Evolutionary conservation across 2,329 filamentous ascomycete species (phyloP), one percentile per base, ranked within the genome.

Genomic region (Botrytis hyacinthi): DNA sequence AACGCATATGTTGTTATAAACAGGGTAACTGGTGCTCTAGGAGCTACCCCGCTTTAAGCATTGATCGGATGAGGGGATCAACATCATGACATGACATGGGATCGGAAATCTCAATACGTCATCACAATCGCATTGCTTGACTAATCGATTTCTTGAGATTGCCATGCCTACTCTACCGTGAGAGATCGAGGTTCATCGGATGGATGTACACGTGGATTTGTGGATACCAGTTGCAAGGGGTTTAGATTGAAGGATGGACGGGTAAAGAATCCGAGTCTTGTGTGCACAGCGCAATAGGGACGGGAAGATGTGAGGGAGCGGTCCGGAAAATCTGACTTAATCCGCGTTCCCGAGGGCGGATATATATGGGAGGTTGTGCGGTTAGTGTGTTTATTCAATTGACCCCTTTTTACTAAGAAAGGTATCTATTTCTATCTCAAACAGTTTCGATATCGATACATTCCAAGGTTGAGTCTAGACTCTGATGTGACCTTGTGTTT

Each of bases 61-160:
- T 48, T 48, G 62, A 66, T 66, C 62, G 10, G 29, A 35, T 35
- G 20, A 48, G 9, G 9, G 61, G 40, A 44, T 63, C 48, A 51
- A 14, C 48, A 51, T 51, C 48, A 54, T 51, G 48, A 22, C 35
- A 42, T n/a, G n/a, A 20, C 40, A 42, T 10, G 61, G 42, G 42
- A 65, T 48, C 29, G 20, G 32, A n/a, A 48, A 29, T 44, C 4
- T 9, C 22, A 26, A 10, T 54, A 68, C 65, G 48, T 68, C 65
- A 68, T 68, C 26, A 14, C 10, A 54, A 68, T 40, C 37, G 7
- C 63, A 37, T 48, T 35, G 32, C 26, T 68, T 54, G 65, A 68
- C 35, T 67, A 67, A 67, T 67, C 65, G 46, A 67, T 54, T 67
- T 67, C 44, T 40, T 67, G 32, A 54, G 32, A 67, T 67, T 67